Evolutionary conservation across 306 rosid genomes (phyloP).

Genomic region (Dalbergia cultrata): DNA sequence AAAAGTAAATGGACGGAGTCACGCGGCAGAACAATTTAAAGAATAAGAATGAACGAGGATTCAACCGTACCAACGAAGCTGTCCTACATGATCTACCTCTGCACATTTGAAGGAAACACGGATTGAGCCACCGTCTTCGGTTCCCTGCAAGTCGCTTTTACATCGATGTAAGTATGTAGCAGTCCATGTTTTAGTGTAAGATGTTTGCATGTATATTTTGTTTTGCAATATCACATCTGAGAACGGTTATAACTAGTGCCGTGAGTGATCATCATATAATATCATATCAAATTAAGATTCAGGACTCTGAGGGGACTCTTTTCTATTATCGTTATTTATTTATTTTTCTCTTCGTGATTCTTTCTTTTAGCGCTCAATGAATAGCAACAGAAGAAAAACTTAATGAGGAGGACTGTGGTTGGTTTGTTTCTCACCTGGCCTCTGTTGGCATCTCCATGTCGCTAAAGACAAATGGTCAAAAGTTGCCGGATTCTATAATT

Average conservation of each 20-base stretch:
- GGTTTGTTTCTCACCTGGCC: not conserved
- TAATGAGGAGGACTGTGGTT: not conserved
- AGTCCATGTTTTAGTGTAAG: not conserved
- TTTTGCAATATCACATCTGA: slow-evolving; percentile 21
- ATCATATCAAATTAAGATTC: not conserved
- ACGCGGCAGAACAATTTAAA: not conserved
- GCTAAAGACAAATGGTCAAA: not conserved
- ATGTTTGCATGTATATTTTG: slow-evolving; percentile 2
- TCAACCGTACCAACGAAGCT: slow-evolving; percentile 7
- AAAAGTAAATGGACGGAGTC: not conserved
- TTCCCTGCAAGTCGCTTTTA: slow-evolving; percentile 40
- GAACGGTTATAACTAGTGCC: slow-evolving; percentile 11
- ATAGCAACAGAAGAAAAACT: not conserved
- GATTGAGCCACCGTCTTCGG: slow-evolving; percentile 8
- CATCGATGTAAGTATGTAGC: not conserved
- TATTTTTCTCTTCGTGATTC: not conserved
- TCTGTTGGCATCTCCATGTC: not conserved
- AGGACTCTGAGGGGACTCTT: slow-evolving; percentile 19
- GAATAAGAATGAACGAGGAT: not conserved
- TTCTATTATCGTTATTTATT: not conserved
- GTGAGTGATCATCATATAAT: not conserved
- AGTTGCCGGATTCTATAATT: not conserved
- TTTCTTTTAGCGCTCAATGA: not conserved
- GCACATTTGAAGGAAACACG: slow-evolving; percentile 5
- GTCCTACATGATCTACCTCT: not conserved